Percentiles rank a stretch among this genome's conserved stretches.
Conservation (phyloP, 208 protist species). For the Trypanosoma platydactyli region DNA sequence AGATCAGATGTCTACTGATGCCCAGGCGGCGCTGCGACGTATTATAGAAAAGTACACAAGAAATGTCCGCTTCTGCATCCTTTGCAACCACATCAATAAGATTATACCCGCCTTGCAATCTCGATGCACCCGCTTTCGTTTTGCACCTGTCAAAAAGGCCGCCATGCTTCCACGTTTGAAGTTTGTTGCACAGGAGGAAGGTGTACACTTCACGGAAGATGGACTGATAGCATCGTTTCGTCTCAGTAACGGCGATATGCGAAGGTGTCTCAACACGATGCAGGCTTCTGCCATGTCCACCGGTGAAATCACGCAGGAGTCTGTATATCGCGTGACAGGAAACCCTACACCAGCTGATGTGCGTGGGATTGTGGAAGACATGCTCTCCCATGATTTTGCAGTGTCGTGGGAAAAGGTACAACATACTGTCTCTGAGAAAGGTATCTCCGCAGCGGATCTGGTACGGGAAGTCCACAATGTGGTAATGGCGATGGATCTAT, state of each 20-base stretch:
- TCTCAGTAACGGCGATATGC: conserved; percentile 96
- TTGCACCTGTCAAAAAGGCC: conserved; percentile 90
- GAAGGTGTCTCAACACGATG: conserved; percentile 97
- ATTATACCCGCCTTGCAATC: conserved; percentile 96
- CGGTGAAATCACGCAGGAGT: conserved; percentile 70
- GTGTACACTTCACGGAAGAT: conserved; percentile 75
- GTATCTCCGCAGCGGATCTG: conserved; percentile 72
- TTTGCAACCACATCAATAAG: conserved; percentile 99
- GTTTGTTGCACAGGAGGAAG: conserved; percentile 85
- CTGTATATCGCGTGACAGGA: conserved; percentile 83
- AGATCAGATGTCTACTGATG: conserved; percentile 98
- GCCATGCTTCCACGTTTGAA: conserved; percentile 84
- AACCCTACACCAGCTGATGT: conserved; percentile 82
- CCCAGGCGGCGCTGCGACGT: conserved; percentile 97
- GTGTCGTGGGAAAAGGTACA: conserved; percentile 58
- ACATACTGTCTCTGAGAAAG: conserved; percentile 45
- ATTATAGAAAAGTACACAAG: conserved; percentile 98
- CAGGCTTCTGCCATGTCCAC: conserved; percentile 89
- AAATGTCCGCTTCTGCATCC: conserved; percentile 98
- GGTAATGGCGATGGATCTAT: conserved; percentile 83
- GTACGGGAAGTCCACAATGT: conserved; percentile 77
- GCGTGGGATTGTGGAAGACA: conserved; percentile 64
- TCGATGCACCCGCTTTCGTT: conserved; percentile 98
- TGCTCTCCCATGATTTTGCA: conserved; percentile 70
- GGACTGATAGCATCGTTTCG: conserved; percentile 92